Evolutionary conservation across 192 early-diverging fungal genomes (phyloP).

Genomic region (Podila horticola): DNA sequence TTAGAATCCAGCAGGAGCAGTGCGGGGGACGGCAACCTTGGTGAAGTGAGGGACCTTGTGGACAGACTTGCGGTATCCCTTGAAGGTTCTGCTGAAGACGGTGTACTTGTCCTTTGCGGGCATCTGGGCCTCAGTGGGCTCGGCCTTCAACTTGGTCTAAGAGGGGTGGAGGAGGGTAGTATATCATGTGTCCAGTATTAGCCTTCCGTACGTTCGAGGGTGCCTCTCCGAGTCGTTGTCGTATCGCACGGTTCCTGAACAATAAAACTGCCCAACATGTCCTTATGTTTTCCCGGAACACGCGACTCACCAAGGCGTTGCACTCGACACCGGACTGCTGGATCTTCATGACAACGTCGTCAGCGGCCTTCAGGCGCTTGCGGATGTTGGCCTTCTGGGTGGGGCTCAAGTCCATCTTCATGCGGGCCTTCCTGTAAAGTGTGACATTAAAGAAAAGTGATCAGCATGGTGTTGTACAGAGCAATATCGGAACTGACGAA

Average conservation of each 20-base stretch:
- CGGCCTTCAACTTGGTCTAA: constrained; percentile 60
- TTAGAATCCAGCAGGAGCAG: constrained; percentile 77
- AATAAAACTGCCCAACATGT: background rate
- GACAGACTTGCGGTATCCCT: constrained; percentile 79
- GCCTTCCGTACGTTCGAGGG: background rate
- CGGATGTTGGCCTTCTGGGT: constrained; percentile 89
- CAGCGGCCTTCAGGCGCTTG: constrained; percentile 84
- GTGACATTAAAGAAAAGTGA: background rate
- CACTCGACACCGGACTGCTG: constrained; percentile 76
- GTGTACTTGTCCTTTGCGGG: constrained; percentile 84
- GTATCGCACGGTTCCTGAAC: background rate
- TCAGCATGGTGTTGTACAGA: background rate
- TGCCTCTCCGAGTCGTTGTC: background rate
- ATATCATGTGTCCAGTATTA: background rate
- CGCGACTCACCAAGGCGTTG: constrained; percentile 68
- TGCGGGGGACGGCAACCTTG: constrained; percentile 75
- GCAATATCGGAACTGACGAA: background rate
- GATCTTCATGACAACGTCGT: constrained; percentile 78
- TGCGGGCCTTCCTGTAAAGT: constrained; percentile 44
- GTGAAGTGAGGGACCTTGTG: constrained; percentile 91
- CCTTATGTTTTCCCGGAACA: background rate
- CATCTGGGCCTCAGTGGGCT: constrained; percentile 80
- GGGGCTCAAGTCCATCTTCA: constrained; percentile 64
- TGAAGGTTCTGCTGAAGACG: constrained; percentile 77
- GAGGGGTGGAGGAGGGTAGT: background rate